Evolutionary conservation across 2,329 filamentous ascomycete genomes (phyloP), one percentile per base, ranked within the genome.

Genomic region (Diaporthe citri): DNA sequence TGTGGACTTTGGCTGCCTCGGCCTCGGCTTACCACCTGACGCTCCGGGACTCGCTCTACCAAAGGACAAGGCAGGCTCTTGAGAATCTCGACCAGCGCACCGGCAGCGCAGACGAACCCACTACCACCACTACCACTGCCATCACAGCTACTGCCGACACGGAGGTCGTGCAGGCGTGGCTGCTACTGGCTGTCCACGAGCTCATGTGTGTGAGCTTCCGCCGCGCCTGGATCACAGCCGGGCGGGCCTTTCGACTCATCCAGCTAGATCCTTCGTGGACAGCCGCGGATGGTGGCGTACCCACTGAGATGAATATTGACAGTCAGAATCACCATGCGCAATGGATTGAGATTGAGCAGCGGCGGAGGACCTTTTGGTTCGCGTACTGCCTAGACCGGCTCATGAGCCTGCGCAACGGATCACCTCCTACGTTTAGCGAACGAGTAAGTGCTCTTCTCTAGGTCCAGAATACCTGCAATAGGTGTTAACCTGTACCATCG

Each of bases 181-280:
- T 81, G 2, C 62, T 81, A 6, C 31, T 81, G 5, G 74, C 79
- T 1, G 76, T 77, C 51, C 79, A 79, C 71, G 80, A 80, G 72
- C 74, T 80, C 51, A 71, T 77, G 13, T 74, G 78, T 6, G 76
- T 74, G 1, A 78, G 75, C 22, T 79, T 77, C 67, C 74, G 77
- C 17, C 74, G 79, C 0, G 79, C 74, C 2, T 86, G 80, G 64
- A 83, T 83, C 1, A 87, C 79, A 1, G 81, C 82, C 6, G 84
- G 79, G 0, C 85, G 81, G 0, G 82, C 80, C 12, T 83, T 83
- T 64, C 81, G 81, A 4, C 80, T 82, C 74, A 83, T 82, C 3
- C 80, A 80, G 48, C 75, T 80, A 1, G 34, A 36, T 34, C 10
- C 70, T 41, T 25, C 56, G 22, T 60, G 70, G 56, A 39, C 28